Conservation (phyloP, 345 rosid species). For the Hypericum androsaemum region DNA sequence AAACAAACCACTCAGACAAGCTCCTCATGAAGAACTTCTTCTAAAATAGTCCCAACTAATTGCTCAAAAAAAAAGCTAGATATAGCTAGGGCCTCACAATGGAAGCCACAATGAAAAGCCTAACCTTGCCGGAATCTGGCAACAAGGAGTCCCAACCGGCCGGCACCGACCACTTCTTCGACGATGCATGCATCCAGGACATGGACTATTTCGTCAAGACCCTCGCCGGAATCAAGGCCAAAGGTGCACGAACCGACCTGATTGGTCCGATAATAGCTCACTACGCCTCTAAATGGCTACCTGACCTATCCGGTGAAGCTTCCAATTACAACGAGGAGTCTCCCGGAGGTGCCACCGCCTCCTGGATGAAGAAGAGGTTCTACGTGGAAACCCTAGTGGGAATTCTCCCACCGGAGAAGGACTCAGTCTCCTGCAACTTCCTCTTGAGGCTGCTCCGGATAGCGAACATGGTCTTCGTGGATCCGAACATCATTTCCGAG, state of each 20-base stretch:
- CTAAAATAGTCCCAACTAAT: too few relatives aligned
- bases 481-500: slow-evolving; percentile 40
- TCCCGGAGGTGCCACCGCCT: slow-evolving; percentile 51
- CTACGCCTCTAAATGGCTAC: slow-evolving; percentile 85
- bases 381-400: slow-evolving; percentile 68
- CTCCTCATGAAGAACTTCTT: too few relatives aligned
- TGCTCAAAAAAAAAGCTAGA: too few relatives aligned
- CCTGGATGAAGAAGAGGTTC: slow-evolving; percentile 64
- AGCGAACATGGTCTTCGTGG: slow-evolving; percentile 68
- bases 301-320: slow-evolving; percentile 41
- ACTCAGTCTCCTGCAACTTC: slow-evolving; percentile 71
- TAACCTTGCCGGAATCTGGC: too few relatives aligned
- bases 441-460: slow-evolving; percentile 72
- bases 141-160: background rate
- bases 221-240: slow-evolving; percentile 57
- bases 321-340: slow-evolving; percentile 21
- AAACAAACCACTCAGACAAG: too few relatives aligned
- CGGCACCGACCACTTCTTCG: slow-evolving; percentile 18
- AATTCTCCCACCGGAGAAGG: slow-evolving; percentile 74
- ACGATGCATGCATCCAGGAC: slow-evolving; percentile 67
- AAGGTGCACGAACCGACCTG: slow-evolving; percentile 70
- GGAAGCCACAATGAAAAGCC: too few relatives aligned
- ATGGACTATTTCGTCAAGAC: slow-evolving; percentile 76
- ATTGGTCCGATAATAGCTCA: slow-evolving; percentile 76
- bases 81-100: too few relatives aligned